Evolutionary conservation across 2,329 filamentous ascomycete genomes (phyloP), one percentile per base, ranked within the genome.

Genomic region (Colletotrichum tofieldiae): DNA sequence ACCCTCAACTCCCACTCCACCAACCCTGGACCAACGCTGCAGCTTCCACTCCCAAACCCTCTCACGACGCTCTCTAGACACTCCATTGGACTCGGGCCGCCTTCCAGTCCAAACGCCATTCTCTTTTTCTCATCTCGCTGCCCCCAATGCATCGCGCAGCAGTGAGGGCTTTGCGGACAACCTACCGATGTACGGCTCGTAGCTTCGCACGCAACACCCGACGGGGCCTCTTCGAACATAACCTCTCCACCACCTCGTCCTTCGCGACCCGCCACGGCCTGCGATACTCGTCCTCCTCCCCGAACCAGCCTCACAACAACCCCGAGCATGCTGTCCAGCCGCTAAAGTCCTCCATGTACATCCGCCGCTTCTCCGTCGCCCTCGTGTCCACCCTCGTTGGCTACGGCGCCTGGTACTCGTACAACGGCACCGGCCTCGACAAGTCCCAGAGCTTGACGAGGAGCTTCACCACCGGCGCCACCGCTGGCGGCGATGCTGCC

Each of bases 341-440:
- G 68, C 84, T 93, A 68, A 88, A 85, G 75, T 91, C 92, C 76
- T 93, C 93, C 76, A 95, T 96, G 93, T 92, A 93, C 82, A 83
- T 92, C 79, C 91, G 93, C 75, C 88, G 91, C 76, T 86, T 93
- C 75, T 90, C 90, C 6, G 86, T 90, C 76, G 92, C 91, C 72
- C 81, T 94, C 71, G 87, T 93, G 70, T 92, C 93, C 74, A 90
- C 90, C 78, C 86, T 94, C 71, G 92, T 94, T 70, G 93, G 92
- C 76, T 94, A 92, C 83, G 92, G 93, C 74, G 92, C 93, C 75
- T 95, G 92, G 88, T 94, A 94, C 84, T 88, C 89, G 66, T 94
- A 93, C 84, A 89, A 88, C 79, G 86, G 81, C 73, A 77, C 75
- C 74, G 77, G 82, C 71, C 49, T 73, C 43, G 81, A 83, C 71